A percentile compares a stretch with the other conserved stretches of the same genome.
Evolutionary conservation across 2,329 filamentous ascomycete species (phyloP).

Genomic region (Apiospora pterosperma): DNA sequence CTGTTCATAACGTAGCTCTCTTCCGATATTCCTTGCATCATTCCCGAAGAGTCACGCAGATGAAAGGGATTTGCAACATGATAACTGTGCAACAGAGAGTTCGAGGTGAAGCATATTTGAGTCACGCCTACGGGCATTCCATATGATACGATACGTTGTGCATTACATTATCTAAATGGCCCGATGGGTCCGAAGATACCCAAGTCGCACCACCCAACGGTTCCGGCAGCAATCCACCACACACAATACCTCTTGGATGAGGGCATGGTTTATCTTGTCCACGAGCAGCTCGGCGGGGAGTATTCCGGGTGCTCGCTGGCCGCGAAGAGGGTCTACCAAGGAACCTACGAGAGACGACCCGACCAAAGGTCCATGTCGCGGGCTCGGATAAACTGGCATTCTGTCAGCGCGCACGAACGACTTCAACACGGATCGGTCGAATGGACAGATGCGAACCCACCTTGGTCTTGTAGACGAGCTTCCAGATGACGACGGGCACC

Average conservation of each 20-base stretch:
- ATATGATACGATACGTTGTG: neutral
- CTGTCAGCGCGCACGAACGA: neutral
- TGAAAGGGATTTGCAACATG: neutral
- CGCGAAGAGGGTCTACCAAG: neutral
- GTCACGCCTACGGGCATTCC: neutral
- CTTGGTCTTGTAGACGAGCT: slow-evolving; percentile 33
- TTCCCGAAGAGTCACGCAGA: too few species aligned
- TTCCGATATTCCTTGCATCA: too few species aligned
- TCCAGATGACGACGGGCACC: slow-evolving; percentile 38
- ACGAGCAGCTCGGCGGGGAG: too few species aligned
- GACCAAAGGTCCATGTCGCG: slow-evolving; percentile 23
- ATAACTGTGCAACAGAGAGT: neutral
- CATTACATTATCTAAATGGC: neutral
- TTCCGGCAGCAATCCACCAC: neutral
- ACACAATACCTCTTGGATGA: too few species aligned
- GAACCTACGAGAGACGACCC: slow-evolving; percentile 13
- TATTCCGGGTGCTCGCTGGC: neutral
- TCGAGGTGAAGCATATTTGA: neutral
- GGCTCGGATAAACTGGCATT: slow-evolving; percentile 18
- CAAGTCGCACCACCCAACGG: neutral
- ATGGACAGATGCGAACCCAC: slow-evolving; percentile 17
- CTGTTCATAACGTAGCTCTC: too few species aligned
- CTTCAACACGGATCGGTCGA: slow-evolving; percentile 2
- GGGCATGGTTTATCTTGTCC: too few species aligned
- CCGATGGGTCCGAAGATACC: neutral